phyloP scores from a whole-genome alignment of 352 stramenopile genomes.

The Phytophthora agathidicida region DNA sequence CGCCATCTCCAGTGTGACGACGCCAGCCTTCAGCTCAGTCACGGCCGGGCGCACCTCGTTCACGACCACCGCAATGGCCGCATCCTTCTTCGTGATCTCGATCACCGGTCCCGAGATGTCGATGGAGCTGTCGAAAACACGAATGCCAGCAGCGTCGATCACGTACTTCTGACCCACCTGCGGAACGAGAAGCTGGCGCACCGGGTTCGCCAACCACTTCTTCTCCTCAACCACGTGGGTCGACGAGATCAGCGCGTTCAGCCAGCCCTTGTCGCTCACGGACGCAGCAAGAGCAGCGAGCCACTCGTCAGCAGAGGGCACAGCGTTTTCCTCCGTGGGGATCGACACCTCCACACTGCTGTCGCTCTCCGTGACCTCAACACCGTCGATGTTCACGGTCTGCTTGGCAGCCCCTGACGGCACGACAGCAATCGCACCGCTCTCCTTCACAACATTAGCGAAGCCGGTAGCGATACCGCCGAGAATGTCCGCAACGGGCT shows the following conservation, averaged over 20 bases:
- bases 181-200: constrained; percentile 56
- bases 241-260: constrained; percentile 59
- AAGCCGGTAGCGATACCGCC: constrained; percentile 67
- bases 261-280: constrained; percentile 54
- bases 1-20: constrained; percentile 62
- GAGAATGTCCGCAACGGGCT: constrained; percentile 84
- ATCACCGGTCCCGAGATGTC: constrained; percentile 50
- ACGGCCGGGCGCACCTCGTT: constrained; percentile 67
- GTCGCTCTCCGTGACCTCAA: constrained; percentile 32
- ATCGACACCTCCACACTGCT: constrained; percentile 37
- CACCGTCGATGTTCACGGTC: constrained; percentile 25
- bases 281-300: constrained; percentile 41
- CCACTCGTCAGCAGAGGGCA: constrained; percentile 52
- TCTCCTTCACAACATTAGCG: constrained; percentile 43
- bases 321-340: constrained; percentile 11
- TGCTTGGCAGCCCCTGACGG: constrained; percentile 2
- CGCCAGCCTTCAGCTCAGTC: constrained; percentile 41
- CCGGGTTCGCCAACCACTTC: constrained; percentile 77
- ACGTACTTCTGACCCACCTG: constrained; percentile 53
- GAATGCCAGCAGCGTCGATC: constrained; percentile 36
- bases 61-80: constrained; percentile 52
- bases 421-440: constrained; percentile 12
- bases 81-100: constrained; percentile 44
- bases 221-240: constrained; percentile 48
- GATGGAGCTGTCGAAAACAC: constrained; percentile 49